A percentile compares a stretch with the other conserved stretches of the same genome.
Evolutionary conservation across 1,284 basidiomycete genomes (phyloP).

Genomic region (Coriolopsis trogii): DNA sequence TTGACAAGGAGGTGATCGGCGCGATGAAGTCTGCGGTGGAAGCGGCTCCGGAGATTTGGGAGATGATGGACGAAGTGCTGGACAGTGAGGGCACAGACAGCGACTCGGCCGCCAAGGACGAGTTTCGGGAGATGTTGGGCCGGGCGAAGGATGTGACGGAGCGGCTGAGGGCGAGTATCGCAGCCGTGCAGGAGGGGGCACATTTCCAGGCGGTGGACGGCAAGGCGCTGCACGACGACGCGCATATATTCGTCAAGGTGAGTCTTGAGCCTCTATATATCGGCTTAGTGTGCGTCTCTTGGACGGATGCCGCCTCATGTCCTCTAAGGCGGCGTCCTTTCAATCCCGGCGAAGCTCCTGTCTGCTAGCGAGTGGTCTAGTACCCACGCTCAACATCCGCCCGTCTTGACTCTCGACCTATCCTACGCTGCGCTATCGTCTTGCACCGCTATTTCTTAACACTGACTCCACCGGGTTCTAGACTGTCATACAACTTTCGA

Average conservation of each 20-base stretch:
- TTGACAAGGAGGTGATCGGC: slow-evolving; percentile 71
- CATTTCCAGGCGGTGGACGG: slow-evolving; percentile 45
- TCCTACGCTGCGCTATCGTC: slow-evolving; percentile 2
- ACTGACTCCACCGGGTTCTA: slow-evolving; percentile 32
- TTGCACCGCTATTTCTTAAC: neutral
- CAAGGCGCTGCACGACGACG: slow-evolving; percentile 66
- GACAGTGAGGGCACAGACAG: slow-evolving; percentile 43
- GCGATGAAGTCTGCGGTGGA: slow-evolving; percentile 70
- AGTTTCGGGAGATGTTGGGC: slow-evolving; percentile 53
- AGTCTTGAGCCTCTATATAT: too few species aligned
- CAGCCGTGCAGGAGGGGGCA: slow-evolving; percentile 48
- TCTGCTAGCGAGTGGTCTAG: slow-evolving; percentile 1
- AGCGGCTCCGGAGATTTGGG: slow-evolving; percentile 74
- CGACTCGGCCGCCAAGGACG: slow-evolving; percentile 38
- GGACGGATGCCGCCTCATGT: slow-evolving; percentile 20
- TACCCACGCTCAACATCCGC: neutral
- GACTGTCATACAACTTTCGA: slow-evolving; percentile 72
- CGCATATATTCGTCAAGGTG: slow-evolving; percentile 75
- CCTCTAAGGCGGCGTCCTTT: too few species aligned
- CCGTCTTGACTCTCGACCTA: neutral
- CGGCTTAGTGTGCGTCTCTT: too few species aligned
- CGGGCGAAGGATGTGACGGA: slow-evolving; percentile 61
- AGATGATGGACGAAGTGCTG: slow-evolving; percentile 65
- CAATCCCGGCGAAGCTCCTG: too few species aligned
- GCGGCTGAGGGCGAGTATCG: slow-evolving; percentile 56